Base-by-base conservation (phyloP, 176 grass and related monocot genomes). In the Phoenix roebelenii region DNA sequence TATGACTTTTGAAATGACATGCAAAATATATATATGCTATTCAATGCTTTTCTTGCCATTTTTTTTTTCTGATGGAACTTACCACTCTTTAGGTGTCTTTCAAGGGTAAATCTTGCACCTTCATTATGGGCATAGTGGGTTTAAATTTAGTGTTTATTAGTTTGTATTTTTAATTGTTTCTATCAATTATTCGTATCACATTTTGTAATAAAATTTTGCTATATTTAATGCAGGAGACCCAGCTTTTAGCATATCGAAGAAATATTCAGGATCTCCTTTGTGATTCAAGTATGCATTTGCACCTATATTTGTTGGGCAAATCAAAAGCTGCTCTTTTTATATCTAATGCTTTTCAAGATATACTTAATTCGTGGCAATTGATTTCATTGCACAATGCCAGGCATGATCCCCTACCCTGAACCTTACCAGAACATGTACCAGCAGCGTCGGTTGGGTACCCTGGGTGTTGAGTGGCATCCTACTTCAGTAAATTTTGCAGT, bases 221-320 rank as follows among this genome's bases (percentile, higher is more conserved):
- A 14, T 26, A 56, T 44, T 44, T 14, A 44, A 65, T 79, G 66
- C 60, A 97, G 93, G 93, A 97, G 58, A 97, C 87, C 60, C 93
- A 97, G 49, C 87, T 97, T 65, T 30, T 69, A 88, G 84, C 93
- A 52, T 75, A 97, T 56, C 77, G 87, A 72, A 91, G 93, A 72
- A 97, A 97, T 73, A 68, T 91, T 59, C 93, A 97, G 59, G 93
- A 97, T 72, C 64, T 97, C 72, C 75, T 97, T 73, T 97, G 93
- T 0, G 87, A 97, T 68, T 82, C 87, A 72, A 80, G 93, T 92
- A 85, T 75, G 58, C 35, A 2, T 28, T 44, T 44, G 2, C 35
- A 44, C 3, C 35, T 44, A 44, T 2, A 30, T 44, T 44, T 44
- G 10, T 44, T 14, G 35, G 35, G 35, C 35, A 44, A 14, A 44